phyloP scores from a whole-genome alignment of 2,329 filamentous ascomycete species.

The Phaeoacremonium minimum region DNA sequence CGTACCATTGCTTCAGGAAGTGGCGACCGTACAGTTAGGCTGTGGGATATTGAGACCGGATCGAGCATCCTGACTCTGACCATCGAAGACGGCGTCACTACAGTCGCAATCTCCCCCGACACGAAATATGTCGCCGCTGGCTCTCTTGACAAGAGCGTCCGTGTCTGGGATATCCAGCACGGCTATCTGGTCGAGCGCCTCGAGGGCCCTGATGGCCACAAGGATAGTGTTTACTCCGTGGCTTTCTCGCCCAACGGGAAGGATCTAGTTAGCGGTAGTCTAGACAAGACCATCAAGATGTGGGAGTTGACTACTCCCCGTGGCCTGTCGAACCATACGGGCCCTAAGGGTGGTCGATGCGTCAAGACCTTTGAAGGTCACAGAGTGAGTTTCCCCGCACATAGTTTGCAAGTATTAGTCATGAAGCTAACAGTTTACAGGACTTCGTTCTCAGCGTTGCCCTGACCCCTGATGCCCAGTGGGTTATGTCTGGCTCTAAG shows the following conservation, averaged over 20 bases:
- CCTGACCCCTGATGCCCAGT: slow-evolving; percentile 86
- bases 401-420: neutral
- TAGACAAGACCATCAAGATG: slow-evolving; percentile 99
- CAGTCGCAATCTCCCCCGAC: slow-evolving; percentile 94
- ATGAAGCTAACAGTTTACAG: slow-evolving; percentile 39
- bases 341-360: slow-evolving; percentile 83
- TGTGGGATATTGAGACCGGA: slow-evolving; percentile 91
- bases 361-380: slow-evolving; percentile 97
- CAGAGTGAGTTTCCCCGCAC: slow-evolving; percentile 68
- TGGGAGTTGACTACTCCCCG: slow-evolving; percentile 83
- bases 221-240: slow-evolving; percentile 94
- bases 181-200: slow-evolving; percentile 87
- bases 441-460: slow-evolving; percentile 97
- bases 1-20: slow-evolving; percentile 93
- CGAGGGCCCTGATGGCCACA: slow-evolving; percentile 90
- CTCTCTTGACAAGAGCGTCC: slow-evolving; percentile 94
- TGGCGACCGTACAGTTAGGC: slow-evolving; percentile 87
- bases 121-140: slow-evolving; percentile 92
- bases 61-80: slow-evolving; percentile 78
- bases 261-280: slow-evolving; percentile 87
- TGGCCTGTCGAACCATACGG: slow-evolving; percentile 60
- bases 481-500: slow-evolving; percentile 97
- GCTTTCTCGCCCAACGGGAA: slow-evolving; percentile 92
- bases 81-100: slow-evolving; percentile 96
- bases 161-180: slow-evolving; percentile 88